These are phyloP conservation scores for Asterochloris erici DNA, from an alignment of 139 green algal species.

Conservation along the genomic window DNA sequence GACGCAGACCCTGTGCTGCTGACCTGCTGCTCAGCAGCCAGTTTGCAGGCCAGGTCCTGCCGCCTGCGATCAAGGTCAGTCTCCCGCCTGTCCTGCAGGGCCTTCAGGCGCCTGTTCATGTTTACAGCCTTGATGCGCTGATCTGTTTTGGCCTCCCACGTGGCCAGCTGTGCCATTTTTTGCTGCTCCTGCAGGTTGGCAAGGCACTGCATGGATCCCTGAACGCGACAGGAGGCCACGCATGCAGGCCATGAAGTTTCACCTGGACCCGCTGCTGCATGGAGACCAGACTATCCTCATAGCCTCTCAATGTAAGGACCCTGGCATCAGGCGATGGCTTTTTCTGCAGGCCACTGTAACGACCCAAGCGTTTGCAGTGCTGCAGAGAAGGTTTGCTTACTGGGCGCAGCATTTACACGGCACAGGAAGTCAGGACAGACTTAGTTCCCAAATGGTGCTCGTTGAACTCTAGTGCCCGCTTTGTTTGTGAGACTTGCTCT, in stretches of 20 bases:
- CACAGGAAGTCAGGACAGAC: too few relatives aligned
- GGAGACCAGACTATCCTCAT: conserved; percentile 11
- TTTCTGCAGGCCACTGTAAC: not conserved
- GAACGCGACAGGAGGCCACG: not conserved
- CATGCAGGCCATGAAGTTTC: not conserved
- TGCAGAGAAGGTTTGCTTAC: too few relatives aligned
- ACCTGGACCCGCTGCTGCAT: conserved; percentile 11
- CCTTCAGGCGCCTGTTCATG: not conserved
- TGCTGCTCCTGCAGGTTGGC: not conserved
- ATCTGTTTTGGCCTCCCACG: conserved; percentile 17
- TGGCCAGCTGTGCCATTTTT: not conserved
- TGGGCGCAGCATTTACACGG: too few relatives aligned
- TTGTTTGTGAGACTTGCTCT: too few relatives aligned
- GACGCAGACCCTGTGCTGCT: not conserved
- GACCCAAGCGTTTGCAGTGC: too few relatives aligned
- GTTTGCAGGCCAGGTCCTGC: conserved; percentile 1
- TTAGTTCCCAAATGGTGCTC: too few relatives aligned
- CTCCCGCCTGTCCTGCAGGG: conserved; percentile 13
- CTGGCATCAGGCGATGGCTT: conserved; percentile 18
- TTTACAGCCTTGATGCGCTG: not conserved
- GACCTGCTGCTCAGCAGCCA: conserved; percentile 5
- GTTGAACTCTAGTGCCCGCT: too few relatives aligned
- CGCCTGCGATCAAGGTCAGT: conserved; percentile 3
- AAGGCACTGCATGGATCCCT: not conserved
- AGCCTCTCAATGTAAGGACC: conserved; percentile 7